Percentiles rank a stretch among this genome's conserved stretches.
phyloP scores from a whole-genome alignment of 1,284 basidiomycete species.

The Trametes versicolor region DNA sequence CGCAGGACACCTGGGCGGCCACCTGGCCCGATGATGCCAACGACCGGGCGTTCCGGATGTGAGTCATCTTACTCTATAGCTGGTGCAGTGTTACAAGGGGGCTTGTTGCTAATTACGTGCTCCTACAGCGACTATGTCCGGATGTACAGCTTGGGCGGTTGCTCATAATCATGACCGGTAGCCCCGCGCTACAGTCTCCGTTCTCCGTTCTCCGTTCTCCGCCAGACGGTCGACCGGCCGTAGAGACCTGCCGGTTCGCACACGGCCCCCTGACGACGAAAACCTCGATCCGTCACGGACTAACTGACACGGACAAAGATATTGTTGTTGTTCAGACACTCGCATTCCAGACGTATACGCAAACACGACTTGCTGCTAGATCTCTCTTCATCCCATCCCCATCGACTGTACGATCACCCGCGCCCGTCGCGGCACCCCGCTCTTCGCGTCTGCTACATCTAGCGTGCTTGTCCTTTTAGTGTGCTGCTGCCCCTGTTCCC shows the following conservation, averaged over 20 bases:
- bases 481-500: neutral
- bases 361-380: slow-evolving; percentile 26
- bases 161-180: slow-evolving; percentile 17
- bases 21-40: slow-evolving; percentile 73
- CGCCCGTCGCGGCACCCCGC: neutral
- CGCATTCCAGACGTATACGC: slow-evolving; percentile 16
- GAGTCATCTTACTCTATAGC: slow-evolving; percentile 44
- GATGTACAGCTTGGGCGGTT: slow-evolving; percentile 63
- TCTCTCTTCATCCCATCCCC: neutral
- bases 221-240: neutral
- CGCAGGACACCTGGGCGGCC: slow-evolving; percentile 71
- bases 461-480: slow-evolving; percentile 13
- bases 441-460: neutral
- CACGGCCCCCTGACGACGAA: slow-evolving; percentile 10
- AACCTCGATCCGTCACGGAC: neutral
- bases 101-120: slow-evolving; percentile 11
- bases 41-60: slow-evolving; percentile 79
- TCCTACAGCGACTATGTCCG: slow-evolving; percentile 63
- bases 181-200: slow-evolving; percentile 1
- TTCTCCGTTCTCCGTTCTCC: neutral
- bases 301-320: slow-evolving; percentile 21
- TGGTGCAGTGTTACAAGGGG: slow-evolving; percentile 10
- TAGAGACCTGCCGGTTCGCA: neutral
- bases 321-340: slow-evolving; percentile 13
- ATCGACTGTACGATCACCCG: slow-evolving; percentile 9